phyloP scores from a whole-genome alignment of 2,329 filamentous ascomycete species.

The Xylariaceae sp. region DNA sequence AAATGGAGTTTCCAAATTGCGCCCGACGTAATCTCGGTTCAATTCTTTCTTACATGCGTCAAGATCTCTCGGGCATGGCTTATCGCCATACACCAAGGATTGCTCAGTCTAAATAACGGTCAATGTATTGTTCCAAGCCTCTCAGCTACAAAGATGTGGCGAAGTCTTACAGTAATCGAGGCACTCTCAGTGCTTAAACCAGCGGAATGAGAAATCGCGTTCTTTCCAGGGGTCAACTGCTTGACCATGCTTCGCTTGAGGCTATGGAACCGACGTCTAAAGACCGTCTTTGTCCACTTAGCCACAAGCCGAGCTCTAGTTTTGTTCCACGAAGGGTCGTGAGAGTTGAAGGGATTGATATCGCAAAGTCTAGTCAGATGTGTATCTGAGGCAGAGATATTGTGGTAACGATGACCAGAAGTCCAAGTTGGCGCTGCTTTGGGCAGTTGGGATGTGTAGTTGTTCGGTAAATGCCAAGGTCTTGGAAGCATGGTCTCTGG shows the following conservation, averaged over 20 bases:
- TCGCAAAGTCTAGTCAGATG: constrained; percentile 20
- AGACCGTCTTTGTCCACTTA: constrained; percentile 33
- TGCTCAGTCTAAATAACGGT: constrained; percentile 4
- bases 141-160: background rate
- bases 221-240: constrained; percentile 29
- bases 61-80: constrained; percentile 30
- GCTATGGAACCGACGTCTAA: constrained; percentile 29
- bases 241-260: constrained; percentile 40
- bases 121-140: background rate
- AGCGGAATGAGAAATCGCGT: constrained; percentile 14
- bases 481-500: constrained; percentile 39
- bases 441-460: constrained; percentile 13
- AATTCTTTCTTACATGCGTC: constrained; percentile 29
- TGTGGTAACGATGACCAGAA: constrained; percentile 4
- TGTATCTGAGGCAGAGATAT: constrained; percentile 10
- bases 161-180: constrained; percentile 16
- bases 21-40: constrained; percentile 29
- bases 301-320: constrained; percentile 31
- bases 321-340: constrained; percentile 30
- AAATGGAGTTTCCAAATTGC: constrained; percentile 25
- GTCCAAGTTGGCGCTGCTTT: constrained; percentile 10
- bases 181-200: constrained; percentile 16
- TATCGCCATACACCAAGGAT: constrained; percentile 20
- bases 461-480: constrained; percentile 32
- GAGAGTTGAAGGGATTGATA: constrained; percentile 24